Evolutionary conservation across 2,329 filamentous ascomycete genomes (phyloP), one percentile per base, ranked within the genome.

Genomic region (Raffaelea arxii): DNA sequence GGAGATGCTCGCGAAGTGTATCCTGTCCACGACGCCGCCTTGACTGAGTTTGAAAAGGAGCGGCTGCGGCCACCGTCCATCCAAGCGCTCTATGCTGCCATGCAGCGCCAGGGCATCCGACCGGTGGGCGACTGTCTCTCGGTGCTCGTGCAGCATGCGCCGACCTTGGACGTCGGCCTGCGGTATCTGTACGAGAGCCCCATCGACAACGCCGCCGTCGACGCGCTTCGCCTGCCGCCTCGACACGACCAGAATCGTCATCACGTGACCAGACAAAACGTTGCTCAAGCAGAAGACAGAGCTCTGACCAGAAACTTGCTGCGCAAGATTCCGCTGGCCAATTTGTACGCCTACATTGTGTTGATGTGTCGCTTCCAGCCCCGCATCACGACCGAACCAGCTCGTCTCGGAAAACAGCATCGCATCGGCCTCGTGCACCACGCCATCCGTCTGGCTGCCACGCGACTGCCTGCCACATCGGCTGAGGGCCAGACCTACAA

Each of bases 11-110:
- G 63, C 50, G 78, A 82, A 56, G 65, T 72, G 9, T 63, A 72
- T 12, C 68, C 75, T 1, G 69, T 78, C 19, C 64, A 80, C 19
- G 70, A 77, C 46, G 64, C 66, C 60, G 85, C 71, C 60, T 72
- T 71, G 56, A 84, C 70, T 49, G 73, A 80, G n/a, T 77, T 80
- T 46, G 83, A 85, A 48, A 77, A 77, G 53, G 72, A 78, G 35
- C 70, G 77, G n/a, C 65, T 79, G 38, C 65, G 70, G 14, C 77
- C 83, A 1, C 84, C 84, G 2, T 71, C 67, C 1, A 62, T 80
- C 11, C 62, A 70, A 4, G 67, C 75, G 43, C 66, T 90, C 4
- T 84, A 82, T 49, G 57, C 68, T 11, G 65, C 70, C 37, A 84
- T 89, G 77, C 58, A 65, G 12, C 58, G 56, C 2, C 64, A 67